Evolutionary conservation across 768 basidiomycete species (phyloP).

Genomic region (Rhodotorula graminis): DNA sequence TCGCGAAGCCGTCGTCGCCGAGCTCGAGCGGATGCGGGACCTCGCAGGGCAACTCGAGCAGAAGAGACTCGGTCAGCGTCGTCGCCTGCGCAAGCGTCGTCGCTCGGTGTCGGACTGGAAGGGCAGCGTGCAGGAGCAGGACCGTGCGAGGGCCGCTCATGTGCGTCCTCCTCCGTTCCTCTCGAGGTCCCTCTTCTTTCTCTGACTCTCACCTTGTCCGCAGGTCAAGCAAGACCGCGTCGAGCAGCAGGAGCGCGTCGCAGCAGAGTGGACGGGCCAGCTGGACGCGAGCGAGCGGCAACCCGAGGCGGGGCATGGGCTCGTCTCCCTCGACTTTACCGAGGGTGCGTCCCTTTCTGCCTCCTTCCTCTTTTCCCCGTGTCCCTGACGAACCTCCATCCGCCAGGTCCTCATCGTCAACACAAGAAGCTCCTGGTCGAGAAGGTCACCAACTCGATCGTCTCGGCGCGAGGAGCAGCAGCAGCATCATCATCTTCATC

Average conservation of each 20-base stretch:
- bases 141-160: neutral
- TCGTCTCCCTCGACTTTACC: slow-evolving; percentile 9
- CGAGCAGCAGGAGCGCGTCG: neutral
- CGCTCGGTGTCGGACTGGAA: slow-evolving; percentile 1
- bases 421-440: slow-evolving; percentile 29
- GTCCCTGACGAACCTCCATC: too few relatives aligned
- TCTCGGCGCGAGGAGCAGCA: too few relatives aligned
- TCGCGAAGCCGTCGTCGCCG: neutral
- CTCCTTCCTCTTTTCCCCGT: too few relatives aligned
- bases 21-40: neutral
- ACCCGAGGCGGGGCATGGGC: neutral
- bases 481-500: too few relatives aligned
- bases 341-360: neutral
- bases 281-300: neutral
- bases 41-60: neutral
- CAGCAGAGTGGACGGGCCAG: neutral
- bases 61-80: neutral
- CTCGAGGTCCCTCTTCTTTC: rapidly evolving
- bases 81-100: slow-evolving; percentile 2
- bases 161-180: neutral
- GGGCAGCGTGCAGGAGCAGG: slow-evolving; percentile 1
- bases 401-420: neutral
- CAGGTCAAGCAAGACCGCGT: neutral
- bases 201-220: neutral
- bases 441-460: neutral